Evolutionary conservation across 1,139 yeast species (phyloP), one percentile per base, ranked within the genome.

Genomic region (Nakaseomyces bracarensis): DNA sequence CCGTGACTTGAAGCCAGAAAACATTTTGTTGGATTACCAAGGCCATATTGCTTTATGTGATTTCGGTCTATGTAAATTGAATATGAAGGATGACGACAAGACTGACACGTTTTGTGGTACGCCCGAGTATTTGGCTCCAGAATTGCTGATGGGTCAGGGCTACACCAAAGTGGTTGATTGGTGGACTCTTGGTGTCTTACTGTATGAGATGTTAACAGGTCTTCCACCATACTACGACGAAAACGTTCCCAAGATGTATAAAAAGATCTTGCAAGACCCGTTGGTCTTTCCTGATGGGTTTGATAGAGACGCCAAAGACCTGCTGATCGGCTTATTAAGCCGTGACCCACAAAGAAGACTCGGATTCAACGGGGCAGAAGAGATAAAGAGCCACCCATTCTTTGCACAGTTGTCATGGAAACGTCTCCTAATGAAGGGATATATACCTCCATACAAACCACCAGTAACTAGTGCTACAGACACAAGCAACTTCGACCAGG

Each of bases 11-110:
- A 89, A 89, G 65, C 97, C 97, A 1, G 97, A 89, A 57, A 89
- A 89, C 63, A 89, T 89, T 50, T 67, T 89, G 54, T 67, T 89
- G 43, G 97, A 89, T 61, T 86, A 87, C 64, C 94, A 91, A 54
- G 98, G 98, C 2, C 98, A 89, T 63, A 91, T 89, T 60, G 96
- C 96, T 1, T 69, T 89, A 48, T 89, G 97, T 67, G 97, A 89
- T 67, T 89, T 89, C 61, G 97, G 97, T 2, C 72, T 89, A 42
- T 89, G 97, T 68, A 89, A 89, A 65, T 74, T 89, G 54, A 86
- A 89, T 67, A 89, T 89, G 96, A 77, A 78, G 50, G 77, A 78
- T 55, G 77, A 80, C 48, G 94, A 83, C 55, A 84, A 84, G 61
- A 91, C 97, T 3, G 82, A 82, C 57, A 89, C 97, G 0, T 87